These are phyloP conservation scores for Phaffia tasmanica DNA, from an alignment of 768 basidiomycete species.

Conservation along the genomic window DNA sequence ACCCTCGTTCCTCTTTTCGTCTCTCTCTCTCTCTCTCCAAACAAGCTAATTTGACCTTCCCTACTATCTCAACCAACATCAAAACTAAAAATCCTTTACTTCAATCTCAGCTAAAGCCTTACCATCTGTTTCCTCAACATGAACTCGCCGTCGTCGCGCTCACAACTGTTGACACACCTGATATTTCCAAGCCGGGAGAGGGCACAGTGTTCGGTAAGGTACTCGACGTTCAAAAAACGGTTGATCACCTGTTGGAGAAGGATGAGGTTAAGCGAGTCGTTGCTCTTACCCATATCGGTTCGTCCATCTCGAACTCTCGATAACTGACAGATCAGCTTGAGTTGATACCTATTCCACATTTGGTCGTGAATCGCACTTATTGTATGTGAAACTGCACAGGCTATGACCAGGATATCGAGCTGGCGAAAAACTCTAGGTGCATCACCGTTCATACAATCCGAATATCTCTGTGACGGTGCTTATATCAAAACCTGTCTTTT, in stretches of 20 bases:
- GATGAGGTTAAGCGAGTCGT: constrained; percentile 41
- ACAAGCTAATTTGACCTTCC: constrained; percentile 43
- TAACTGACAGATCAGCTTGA: not conserved
- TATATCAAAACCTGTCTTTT: not conserved
- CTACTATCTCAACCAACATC: constrained; percentile 45
- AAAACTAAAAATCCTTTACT: constrained; percentile 36
- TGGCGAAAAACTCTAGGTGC: constrained; percentile 38
- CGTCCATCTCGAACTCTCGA: not conserved
- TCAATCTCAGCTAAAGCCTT: constrained; percentile 39
- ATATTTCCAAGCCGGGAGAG: constrained; percentile 38
- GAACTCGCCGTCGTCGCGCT: constrained; percentile 42
- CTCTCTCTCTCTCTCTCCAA: constrained; percentile 16
- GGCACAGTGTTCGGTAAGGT: constrained; percentile 41
- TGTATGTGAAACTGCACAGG: constrained; percentile 21
- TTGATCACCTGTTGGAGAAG: constrained; percentile 36
- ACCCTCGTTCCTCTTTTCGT: not conserved
- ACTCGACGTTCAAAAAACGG: constrained; percentile 39
- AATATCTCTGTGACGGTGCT: not conserved
- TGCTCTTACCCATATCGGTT: constrained; percentile 44
- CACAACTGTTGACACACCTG: constrained; percentile 42
- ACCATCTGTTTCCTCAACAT: constrained; percentile 41
- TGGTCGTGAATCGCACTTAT: not conserved
- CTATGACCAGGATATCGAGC: constrained; percentile 42
- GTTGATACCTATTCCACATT: not conserved
- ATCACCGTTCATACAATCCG: not conserved